Evolutionary conservation across 1,284 basidiomycete genomes (phyloP), one percentile per base, ranked within the genome.

Genomic region (Trichosporon sp.): DNA sequence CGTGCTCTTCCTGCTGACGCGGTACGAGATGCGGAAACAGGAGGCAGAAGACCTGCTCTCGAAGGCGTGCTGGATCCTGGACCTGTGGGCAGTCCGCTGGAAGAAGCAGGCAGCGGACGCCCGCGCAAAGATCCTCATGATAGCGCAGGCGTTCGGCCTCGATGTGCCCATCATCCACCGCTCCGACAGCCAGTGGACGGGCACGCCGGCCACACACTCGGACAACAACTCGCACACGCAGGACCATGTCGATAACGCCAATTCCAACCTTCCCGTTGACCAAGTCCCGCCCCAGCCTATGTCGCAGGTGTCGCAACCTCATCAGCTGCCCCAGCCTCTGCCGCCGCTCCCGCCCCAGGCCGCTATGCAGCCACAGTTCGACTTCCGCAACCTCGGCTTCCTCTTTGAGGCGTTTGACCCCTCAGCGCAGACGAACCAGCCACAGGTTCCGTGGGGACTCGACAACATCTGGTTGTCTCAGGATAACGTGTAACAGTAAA

Each of bases 41-140:
- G 70, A 71, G 25, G 66, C 70, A 0, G 70, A 71, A 56, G 19
- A 49, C 13, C 46, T 46, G 10, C 58, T 70, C 21, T 57, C 59
- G 11, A 46, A 58, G n/a, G 65, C 65, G 9, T 21, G 58, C 7
- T 69, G 67, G 67, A 56, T 70, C 29, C 21, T 70, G 29, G 16
- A 37, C 8, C 59, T 70, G n/a, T 62, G 65, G 54, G 67, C 62
- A 23, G 60, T 61, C 9, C 59, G 69, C 2, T 70, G 67, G 69
- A 23, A 36, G 13, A 29, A 33, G 7, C 60, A 58, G 31, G 66
- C 63, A 1, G 11, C 46, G 11, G 62, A 65, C 10, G 56, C 61
- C 19, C 19, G 29, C 14, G 49, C 60, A 14, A 70, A 67, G 64
- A 60, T 68, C 32, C 16, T 34, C 7, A 27, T 29, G 3, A 23